phyloP scores from a whole-genome alignment of 2,329 filamentous ascomycete genomes.

The Pseudogymnoascus sp. region DNA sequence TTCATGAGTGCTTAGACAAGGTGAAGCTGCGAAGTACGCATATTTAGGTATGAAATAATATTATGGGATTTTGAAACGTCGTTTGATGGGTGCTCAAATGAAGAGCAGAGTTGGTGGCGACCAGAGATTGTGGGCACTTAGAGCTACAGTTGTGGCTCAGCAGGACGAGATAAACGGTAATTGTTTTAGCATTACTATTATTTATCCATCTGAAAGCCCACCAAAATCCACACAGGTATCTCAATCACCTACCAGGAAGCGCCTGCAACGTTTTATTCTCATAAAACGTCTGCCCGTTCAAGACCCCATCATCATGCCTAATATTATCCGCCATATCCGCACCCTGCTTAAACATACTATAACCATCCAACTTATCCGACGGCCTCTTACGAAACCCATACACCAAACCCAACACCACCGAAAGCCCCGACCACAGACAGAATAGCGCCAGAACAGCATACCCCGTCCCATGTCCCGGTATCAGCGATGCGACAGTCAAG shows the following conservation, averaged over 20 bases:
- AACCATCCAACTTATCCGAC: constrained; percentile 6
- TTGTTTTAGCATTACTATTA: background rate
- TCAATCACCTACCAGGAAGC: background rate
- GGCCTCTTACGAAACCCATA: constrained; percentile 5
- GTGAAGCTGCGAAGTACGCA: background rate
- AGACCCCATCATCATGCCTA: background rate
- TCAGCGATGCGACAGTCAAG: background rate
- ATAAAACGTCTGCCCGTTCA: background rate
- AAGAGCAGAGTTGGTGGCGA: background rate
- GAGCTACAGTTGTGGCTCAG: background rate
- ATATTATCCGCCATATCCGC: background rate
- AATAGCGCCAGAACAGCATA: constrained; percentile 1
- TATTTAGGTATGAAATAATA: background rate
- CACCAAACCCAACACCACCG: background rate
- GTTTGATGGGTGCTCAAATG: background rate
- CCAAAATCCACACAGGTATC: background rate
- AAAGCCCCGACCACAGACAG: background rate
- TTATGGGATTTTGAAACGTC: background rate
- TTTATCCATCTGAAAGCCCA: background rate
- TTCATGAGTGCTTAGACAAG: background rate
- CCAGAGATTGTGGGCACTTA: background rate
- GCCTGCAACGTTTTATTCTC: background rate
- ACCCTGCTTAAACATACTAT: background rate
- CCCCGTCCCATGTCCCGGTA: background rate
- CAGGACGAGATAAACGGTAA: background rate